Percentiles rank a stretch among this genome's conserved stretches.
Evolutionary conservation across 805 yeast species (phyloP).

Genomic region (Pachysolen tannophilus): DNA sequence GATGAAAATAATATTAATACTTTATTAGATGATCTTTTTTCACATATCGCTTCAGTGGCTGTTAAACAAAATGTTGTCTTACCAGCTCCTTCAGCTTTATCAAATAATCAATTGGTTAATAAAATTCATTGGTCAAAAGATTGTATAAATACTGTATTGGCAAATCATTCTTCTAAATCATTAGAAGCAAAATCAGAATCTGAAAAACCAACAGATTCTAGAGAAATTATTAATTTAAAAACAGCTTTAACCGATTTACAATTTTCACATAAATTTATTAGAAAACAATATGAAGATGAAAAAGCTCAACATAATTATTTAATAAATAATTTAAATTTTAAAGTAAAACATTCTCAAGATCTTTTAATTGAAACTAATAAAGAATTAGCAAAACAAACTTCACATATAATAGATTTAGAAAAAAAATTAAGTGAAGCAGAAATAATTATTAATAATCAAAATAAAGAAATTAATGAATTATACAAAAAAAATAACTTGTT

Average conservation of each 20-base stretch:
- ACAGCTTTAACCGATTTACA: constrained; percentile 64
- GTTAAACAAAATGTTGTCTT: constrained; percentile 32
- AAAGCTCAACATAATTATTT: constrained; percentile 45
- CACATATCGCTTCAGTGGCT: constrained; percentile 39
- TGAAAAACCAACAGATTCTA: constrained; percentile 14
- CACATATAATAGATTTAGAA: constrained; percentile 26
- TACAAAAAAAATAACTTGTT: constrained; percentile 36
- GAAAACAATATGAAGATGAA: constrained; percentile 62
- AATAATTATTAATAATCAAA: constrained; percentile 22
- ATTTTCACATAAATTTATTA: constrained; percentile 61
- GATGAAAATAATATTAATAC: too few species aligned
- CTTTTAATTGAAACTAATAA: constrained; percentile 33
- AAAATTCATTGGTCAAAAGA: constrained; percentile 25
- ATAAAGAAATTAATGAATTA: constrained; percentile 32
- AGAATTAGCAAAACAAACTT: constrained; percentile 27
- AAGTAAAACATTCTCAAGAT: constrained; percentile 42
- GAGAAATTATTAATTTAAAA: constrained; percentile 21
- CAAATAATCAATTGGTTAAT: background rate
- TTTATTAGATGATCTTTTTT: constrained; percentile 37
- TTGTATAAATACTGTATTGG: constrained; percentile 29
- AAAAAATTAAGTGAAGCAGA: constrained; percentile 26
- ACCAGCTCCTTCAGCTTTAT: constrained; percentile 18
- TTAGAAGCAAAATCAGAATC: constrained; percentile 10
- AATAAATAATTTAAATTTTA: constrained; percentile 45
- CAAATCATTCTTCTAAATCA: constrained; percentile 9